phyloP scores from a whole-genome alignment of 1,284 basidiomycete species.

The Xanthoconium separans region DNA sequence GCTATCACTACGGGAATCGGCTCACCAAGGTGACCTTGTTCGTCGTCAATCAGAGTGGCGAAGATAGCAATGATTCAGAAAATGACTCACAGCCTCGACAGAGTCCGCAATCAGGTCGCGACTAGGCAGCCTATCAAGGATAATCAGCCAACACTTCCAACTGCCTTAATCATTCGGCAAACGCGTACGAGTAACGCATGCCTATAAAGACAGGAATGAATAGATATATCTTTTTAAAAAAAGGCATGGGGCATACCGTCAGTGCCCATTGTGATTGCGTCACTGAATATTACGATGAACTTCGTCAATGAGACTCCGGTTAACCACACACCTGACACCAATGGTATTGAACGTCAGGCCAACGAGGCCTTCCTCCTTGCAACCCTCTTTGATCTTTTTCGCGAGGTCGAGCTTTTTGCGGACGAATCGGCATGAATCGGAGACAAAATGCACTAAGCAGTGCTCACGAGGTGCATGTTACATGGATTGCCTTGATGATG shows the following conservation, averaged over 20 bases:
- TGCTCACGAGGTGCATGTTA: constrained; percentile 70
- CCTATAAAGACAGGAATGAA: constrained; percentile 40
- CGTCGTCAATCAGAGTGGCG: constrained; percentile 3
- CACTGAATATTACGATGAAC: constrained; percentile 40
- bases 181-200: constrained; percentile 75
- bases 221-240: background rate
- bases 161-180: background rate
- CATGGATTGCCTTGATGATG: constrained; percentile 68
- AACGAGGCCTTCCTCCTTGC: constrained; percentile 71
- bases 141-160: background rate
- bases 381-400: constrained; percentile 73
- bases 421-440: constrained; percentile 8
- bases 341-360: constrained; percentile 81
- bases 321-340: constrained; percentile 62
- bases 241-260: constrained; percentile 50
- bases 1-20: background rate
- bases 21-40: constrained; percentile 65
- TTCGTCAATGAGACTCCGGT: background rate
- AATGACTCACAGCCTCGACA: constrained; percentile 70
- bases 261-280: constrained; percentile 83
- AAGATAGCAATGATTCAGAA: background rate
- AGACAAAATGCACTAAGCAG: background rate
- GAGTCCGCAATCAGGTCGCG: constrained; percentile 91
- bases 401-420: constrained; percentile 68
- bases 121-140: constrained; percentile 66